These are phyloP conservation scores for Aquilaria agallochum DNA, from an alignment of 441 rosid species.

Conservation along the genomic window DNA sequence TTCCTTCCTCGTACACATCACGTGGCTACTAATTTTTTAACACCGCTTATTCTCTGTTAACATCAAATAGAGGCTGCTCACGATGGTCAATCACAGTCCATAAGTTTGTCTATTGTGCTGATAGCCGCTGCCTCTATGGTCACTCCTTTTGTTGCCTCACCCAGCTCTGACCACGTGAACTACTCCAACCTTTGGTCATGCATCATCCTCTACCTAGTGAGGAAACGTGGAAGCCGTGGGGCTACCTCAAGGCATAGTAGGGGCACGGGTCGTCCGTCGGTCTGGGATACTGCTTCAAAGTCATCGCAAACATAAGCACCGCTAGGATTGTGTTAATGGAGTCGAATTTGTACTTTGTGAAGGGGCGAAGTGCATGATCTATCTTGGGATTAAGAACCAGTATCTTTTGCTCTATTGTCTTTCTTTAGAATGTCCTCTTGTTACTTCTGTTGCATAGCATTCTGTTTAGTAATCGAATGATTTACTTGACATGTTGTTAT, in stretches of 20 bases:
- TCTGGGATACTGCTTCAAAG: conserved; percentile 79
- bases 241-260: conserved; percentile 89
- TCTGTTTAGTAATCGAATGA: too few species aligned
- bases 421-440: too few species aligned
- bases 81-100: conserved; percentile 89
- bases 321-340: conserved; percentile 70
- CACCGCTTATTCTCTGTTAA: too few species aligned
- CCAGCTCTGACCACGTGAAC: conserved; percentile 85
- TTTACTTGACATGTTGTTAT: too few species aligned
- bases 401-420: too few species aligned
- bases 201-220: conserved; percentile 87
- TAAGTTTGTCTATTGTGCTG: conserved; percentile 78
- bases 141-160: conserved; percentile 88
- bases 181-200: conserved; percentile 86
- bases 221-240: conserved; percentile 94
- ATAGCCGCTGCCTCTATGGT: conserved; percentile 88
- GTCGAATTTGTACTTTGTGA: conserved; percentile 28
- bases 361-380: too few species aligned
- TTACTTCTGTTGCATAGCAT: too few species aligned
- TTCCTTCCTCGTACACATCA: too few species aligned
- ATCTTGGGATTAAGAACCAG: too few species aligned
- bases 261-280: conserved; percentile 71
- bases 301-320: conserved; percentile 60
- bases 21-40: too few species aligned
- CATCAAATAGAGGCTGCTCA: too few species aligned